phyloP scores from a whole-genome alignment of 495 filamentous ascomycete species.

The Thermochaetoides thermophila region DNA sequence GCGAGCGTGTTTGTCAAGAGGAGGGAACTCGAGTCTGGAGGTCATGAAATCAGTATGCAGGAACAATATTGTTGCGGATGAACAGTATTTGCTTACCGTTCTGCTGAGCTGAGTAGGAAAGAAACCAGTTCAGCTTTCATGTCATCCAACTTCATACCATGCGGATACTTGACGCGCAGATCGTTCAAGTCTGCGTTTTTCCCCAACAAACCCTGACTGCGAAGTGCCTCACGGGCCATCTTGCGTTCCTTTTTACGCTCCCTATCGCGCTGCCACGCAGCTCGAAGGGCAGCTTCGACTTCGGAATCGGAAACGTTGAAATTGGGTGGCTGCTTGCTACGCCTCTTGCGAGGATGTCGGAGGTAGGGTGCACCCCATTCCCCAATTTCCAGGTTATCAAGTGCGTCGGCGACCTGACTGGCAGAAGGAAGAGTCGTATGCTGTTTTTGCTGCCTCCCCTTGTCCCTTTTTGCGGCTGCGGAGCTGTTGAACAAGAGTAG shows the following conservation, averaged over 20 bases:
- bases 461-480: no score
- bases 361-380: constrained; percentile 52
- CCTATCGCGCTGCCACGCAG: constrained; percentile 63
- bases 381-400: constrained; percentile 70
- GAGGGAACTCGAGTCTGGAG: constrained; percentile 61
- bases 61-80: not conserved
- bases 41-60: constrained; percentile 8
- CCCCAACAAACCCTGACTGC: constrained; percentile 64
- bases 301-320: constrained; percentile 63
- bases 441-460: no score
- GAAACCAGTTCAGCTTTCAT: constrained; percentile 52
- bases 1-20: constrained; percentile 65
- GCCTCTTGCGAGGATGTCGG: constrained; percentile 31
- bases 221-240: constrained; percentile 59
- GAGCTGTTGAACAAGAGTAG: constrained; percentile 44
- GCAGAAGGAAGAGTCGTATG: constrained; percentile 34
- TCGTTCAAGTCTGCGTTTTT: constrained; percentile 47
- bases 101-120: constrained; percentile 51
- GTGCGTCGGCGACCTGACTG: constrained; percentile 51
- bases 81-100: constrained; percentile 38
- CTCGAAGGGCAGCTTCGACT: constrained; percentile 43
- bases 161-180: constrained; percentile 53
- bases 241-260: constrained; percentile 68
- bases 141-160: constrained; percentile 56
- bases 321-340: constrained; percentile 27